Conservation (phyloP, 306 rosid species). For the Phaseolus lunatus region DNA sequence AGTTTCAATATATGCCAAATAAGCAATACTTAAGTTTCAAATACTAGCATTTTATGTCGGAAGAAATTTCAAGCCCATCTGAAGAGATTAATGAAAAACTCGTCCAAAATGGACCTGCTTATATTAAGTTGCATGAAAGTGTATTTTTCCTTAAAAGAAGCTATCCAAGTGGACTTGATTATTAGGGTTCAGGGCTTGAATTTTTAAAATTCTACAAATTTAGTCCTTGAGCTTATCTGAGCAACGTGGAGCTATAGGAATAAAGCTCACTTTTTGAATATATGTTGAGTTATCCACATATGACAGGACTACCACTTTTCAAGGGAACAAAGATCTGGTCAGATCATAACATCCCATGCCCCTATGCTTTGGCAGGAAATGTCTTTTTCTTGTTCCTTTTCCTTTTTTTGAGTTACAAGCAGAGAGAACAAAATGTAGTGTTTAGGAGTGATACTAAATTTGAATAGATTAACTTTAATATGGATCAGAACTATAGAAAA, state of each 20-base stretch:
- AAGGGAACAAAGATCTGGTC: slow-evolving; percentile 58
- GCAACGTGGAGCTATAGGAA: slow-evolving; percentile 10
- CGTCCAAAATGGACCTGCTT: background rate
- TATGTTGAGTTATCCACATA: slow-evolving; percentile 42
- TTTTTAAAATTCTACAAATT: background rate
- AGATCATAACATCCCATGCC: slow-evolving; percentile 65
- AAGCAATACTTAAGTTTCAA: background rate
- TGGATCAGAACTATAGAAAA: slow-evolving; percentile 9
- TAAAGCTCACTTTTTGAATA: slow-evolving; percentile 30
- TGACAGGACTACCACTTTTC: slow-evolving; percentile 50
- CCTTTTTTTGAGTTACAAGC: background rate
- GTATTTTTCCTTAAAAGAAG: background rate
- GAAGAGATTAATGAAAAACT: slow-evolving; percentile 3
- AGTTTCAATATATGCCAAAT: background rate
- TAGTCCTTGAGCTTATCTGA: slow-evolving; percentile 12
- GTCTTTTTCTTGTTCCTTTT: background rate
- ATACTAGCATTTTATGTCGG: background rate
- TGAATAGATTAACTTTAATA: slow-evolving; percentile 23
- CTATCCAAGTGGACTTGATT: slow-evolving; percentile 10
- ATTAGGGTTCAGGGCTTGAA: background rate
- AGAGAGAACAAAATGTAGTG: background rate
- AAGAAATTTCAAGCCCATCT: background rate
- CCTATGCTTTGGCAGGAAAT: slow-evolving; percentile 33
- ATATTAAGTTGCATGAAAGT: slow-evolving; percentile 7
- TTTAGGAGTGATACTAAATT: background rate